Evolutionary conservation across 2,329 filamentous ascomycete genomes (phyloP), one percentile per base, ranked within the genome.

Genomic region (Alternaria postmessia): DNA sequence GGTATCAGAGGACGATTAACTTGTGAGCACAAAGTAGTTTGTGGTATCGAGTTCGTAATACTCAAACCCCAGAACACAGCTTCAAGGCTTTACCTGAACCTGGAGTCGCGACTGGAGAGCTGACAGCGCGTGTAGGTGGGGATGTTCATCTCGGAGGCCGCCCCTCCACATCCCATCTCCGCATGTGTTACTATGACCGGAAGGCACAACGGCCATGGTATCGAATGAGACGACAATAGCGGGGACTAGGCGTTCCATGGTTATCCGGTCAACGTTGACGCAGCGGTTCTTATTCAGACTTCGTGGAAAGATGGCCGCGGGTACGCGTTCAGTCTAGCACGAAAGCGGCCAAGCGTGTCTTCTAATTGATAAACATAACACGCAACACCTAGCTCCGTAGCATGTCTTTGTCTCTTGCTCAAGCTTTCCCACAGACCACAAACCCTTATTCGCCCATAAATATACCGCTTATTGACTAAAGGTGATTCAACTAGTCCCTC

Each of bases 81-180:
- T 6, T 30, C 52, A 12, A 49, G n/a, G 11, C 8, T 38, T 22
- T 41, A 39, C 44, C 32, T 28, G 34, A 41, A 20, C 2, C 30
- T 28, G 28, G 18, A 34, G 9, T 20, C 11, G 32, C 22, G 22
- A 28, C 9, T 36, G 44, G 32, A n/a, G 20, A 12, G 18, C 24
- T 52, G 9, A 26, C 26, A 14, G 28, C 18, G 41, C 43, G 51
- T 46, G 44, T 41, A 38, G 56, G 38, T 46, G 18, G 32, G 36
- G 18, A 24, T 60, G 8, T 30, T 16, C 30, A 28, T 42, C 39
- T 62, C 62, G 62, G 61, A 64, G 22, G 24, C 24, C 8, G 20
- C 20, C 44, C 60, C 64, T 51, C 64, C 64, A 65, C 64, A 63
- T 66, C 57, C 62, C 62, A 43, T 22, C 43, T 32, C 43, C 30